Percentiles rank a stretch among this genome's conserved stretches.
Evolutionary conservation across 108 stramenopile genomes (phyloP).

Genomic region (Cylindrotheca fusiformis): DNA sequence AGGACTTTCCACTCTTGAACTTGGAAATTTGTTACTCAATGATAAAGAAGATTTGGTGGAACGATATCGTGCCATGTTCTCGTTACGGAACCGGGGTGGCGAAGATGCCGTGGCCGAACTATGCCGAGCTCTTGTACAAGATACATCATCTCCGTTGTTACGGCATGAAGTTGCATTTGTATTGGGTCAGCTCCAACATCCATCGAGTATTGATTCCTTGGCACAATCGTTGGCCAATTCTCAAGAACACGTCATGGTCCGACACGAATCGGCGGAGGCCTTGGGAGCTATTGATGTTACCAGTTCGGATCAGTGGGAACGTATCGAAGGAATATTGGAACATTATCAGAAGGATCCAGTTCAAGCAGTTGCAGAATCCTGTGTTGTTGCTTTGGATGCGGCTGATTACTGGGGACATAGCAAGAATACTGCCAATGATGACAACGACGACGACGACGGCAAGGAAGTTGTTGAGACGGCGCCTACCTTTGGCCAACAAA

Average conservation of each 20-base stretch:
- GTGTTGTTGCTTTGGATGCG: slow-evolving; percentile 94
- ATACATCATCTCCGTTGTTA: slow-evolving; percentile 80
- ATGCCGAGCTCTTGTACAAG: slow-evolving; percentile 65
- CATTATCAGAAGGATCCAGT: slow-evolving; percentile 75
- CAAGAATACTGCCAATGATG: slow-evolving; percentile 7
- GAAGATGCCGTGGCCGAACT: slow-evolving; percentile 80
- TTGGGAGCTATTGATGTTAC: slow-evolving; percentile 91
- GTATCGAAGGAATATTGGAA: slow-evolving; percentile 67
- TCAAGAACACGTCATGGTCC: slow-evolving; percentile 94
- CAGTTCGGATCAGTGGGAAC: slow-evolving; percentile 62
- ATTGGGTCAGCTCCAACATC: slow-evolving; percentile 95
- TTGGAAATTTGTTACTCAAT: slow-evolving; percentile 78
- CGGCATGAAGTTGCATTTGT: slow-evolving; percentile 99
- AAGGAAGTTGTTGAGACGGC: neutral
- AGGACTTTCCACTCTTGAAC: slow-evolving; percentile 38
- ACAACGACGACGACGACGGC: slow-evolving; percentile 10
- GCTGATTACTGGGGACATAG: slow-evolving; percentile 93
- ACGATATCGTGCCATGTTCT: slow-evolving; percentile 98
- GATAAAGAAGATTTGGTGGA: slow-evolving; percentile 72
- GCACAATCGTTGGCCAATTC: slow-evolving; percentile 53
- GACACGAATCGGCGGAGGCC: slow-evolving; percentile 98
- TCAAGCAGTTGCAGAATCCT: slow-evolving; percentile 82
- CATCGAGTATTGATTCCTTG: slow-evolving; percentile 77
- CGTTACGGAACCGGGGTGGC: slow-evolving; percentile 89
- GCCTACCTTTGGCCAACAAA: slow-evolving; percentile 29